Conservation (phyloP, 306 rosid genomes). For the Rosa multiflora region DNA sequence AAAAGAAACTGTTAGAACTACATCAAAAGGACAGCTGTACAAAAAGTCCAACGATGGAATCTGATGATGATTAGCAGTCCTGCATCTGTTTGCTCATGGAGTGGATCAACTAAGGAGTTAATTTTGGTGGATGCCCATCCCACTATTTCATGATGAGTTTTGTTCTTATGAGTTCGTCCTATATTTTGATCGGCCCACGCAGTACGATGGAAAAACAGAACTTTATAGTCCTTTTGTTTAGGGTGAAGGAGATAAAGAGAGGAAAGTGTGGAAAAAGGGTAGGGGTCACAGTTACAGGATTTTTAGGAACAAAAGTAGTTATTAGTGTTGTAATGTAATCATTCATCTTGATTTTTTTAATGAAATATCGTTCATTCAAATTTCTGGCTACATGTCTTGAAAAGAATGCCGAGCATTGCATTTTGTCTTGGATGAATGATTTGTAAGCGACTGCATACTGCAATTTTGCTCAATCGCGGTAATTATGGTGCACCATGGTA, state of each 20-base stretch:
- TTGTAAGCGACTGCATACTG: neutral
- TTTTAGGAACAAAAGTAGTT: slow-evolving; percentile 23
- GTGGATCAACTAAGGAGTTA: slow-evolving; percentile 21
- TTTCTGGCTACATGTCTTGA: neutral
- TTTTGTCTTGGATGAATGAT: neutral
- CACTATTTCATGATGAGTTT: slow-evolving; percentile 4
- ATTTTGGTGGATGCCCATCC: slow-evolving; percentile 22
- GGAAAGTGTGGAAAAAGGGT: neutral
- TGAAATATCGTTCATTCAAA: slow-evolving; percentile 25
- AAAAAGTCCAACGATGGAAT: slow-evolving; percentile 61
- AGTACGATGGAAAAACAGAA: neutral
- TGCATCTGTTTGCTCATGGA: neutral
- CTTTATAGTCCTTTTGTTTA: neutral
- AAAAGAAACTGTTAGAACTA: slow-evolving; percentile 77
- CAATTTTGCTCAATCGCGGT: neutral
- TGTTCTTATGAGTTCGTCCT: neutral
- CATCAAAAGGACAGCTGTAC: slow-evolving; percentile 74
- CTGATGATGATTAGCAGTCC: slow-evolving; percentile 46
- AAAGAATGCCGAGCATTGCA: neutral
- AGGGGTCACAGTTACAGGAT: slow-evolving; percentile 10
- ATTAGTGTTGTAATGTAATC: slow-evolving; percentile 25
- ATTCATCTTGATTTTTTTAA: slow-evolving; percentile 2
- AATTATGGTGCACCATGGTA: neutral
- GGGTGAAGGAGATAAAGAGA: slow-evolving; percentile 3
- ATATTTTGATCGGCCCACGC: slow-evolving; percentile 1